Evolutionary conservation across 768 basidiomycete species (phyloP).

Genomic region (Lanmaoa pseudosensibilis): DNA sequence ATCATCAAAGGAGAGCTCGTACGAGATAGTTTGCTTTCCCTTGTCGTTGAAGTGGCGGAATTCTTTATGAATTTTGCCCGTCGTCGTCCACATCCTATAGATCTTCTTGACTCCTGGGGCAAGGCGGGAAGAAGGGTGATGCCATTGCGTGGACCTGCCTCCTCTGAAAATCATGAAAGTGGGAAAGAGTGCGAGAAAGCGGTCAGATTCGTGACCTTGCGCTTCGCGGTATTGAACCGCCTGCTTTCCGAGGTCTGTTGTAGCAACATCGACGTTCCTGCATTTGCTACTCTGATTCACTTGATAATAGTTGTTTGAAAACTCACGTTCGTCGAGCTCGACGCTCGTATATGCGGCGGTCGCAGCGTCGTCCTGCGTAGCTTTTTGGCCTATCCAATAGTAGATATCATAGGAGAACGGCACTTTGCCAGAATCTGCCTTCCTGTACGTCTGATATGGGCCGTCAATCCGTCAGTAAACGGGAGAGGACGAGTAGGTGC

Average conservation of each 20-base stretch:
- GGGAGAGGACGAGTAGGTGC: neutral
- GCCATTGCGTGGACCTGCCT: neutral
- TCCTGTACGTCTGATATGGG: conserved; percentile 53
- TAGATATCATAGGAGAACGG: conserved; percentile 57
- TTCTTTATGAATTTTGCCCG: conserved; percentile 7
- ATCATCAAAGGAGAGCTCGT: conserved; percentile 47
- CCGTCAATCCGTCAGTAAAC: neutral
- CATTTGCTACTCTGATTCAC: neutral
- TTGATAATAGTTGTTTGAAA: neutral
- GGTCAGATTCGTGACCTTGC: conserved; percentile 54
- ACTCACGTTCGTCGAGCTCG: conserved; percentile 53
- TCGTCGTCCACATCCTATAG: conserved; percentile 47
- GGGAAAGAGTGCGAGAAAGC: conserved; percentile 52
- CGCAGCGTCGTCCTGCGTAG: conserved; percentile 59
- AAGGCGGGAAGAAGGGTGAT: neutral
- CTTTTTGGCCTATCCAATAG: conserved; percentile 63
- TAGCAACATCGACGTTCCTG: neutral
- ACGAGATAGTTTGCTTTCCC: conserved; percentile 38
- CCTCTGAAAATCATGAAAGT: conserved; percentile 47
- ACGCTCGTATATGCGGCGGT: conserved; percentile 68
- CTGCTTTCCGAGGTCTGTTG: conserved; percentile 41
- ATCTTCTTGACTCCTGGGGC: conserved; percentile 36
- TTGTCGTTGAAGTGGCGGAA: neutral
- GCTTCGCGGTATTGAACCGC: conserved; percentile 64
- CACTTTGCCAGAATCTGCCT: conserved; percentile 37